phyloP scores from a whole-genome alignment of 1,284 basidiomycete genomes.

The Veloporphyrellus conicus region DNA sequence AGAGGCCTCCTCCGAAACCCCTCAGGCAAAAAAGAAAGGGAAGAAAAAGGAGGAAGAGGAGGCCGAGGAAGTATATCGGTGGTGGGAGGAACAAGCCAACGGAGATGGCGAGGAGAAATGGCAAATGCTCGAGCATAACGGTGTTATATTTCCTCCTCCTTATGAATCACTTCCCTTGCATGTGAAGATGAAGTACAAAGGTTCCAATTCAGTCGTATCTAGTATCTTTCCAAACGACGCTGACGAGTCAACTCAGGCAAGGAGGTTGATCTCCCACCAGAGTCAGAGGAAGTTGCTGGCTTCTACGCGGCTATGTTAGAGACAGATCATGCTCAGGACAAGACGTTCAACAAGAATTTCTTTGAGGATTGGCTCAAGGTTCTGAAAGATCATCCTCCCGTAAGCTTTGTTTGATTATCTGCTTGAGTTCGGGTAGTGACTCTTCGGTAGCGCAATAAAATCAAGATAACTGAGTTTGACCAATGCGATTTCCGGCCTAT shows the following conservation, averaged over 20 bases:
- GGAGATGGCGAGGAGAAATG: slow-evolving; percentile 83
- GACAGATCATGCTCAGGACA: slow-evolving; percentile 89
- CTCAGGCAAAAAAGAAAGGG: slow-evolving; percentile 41
- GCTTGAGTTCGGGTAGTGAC: slow-evolving; percentile 6
- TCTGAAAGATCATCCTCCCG: slow-evolving; percentile 82
- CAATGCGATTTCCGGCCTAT: slow-evolving; percentile 94
- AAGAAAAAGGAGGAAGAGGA: slow-evolving; percentile 58
- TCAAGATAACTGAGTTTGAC: slow-evolving; percentile 74
- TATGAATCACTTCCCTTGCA: slow-evolving; percentile 82
- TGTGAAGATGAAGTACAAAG: slow-evolving; percentile 96
- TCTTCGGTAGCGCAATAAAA: slow-evolving; percentile 55
- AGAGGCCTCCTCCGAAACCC: slow-evolving; percentile 23
- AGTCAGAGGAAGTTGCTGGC: slow-evolving; percentile 94
- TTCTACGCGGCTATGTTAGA: slow-evolving; percentile 95
- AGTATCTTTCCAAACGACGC: slow-evolving; percentile 3
- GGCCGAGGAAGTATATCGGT: slow-evolving; percentile 69
- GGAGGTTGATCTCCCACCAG: slow-evolving; percentile 73
- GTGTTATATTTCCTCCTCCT: slow-evolving; percentile 93
- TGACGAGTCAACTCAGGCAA: slow-evolving; percentile 53
- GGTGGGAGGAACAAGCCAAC: slow-evolving; percentile 76
- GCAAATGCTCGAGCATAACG: slow-evolving; percentile 89
- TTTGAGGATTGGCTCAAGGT: slow-evolving; percentile 86
- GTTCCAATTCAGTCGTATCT: slow-evolving; percentile 40
- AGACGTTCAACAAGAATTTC: slow-evolving; percentile 92
- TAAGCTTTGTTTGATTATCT: slow-evolving; percentile 40